phyloP scores from a whole-genome alignment of 768 basidiomycete genomes.

The Trametes punicea region DNA sequence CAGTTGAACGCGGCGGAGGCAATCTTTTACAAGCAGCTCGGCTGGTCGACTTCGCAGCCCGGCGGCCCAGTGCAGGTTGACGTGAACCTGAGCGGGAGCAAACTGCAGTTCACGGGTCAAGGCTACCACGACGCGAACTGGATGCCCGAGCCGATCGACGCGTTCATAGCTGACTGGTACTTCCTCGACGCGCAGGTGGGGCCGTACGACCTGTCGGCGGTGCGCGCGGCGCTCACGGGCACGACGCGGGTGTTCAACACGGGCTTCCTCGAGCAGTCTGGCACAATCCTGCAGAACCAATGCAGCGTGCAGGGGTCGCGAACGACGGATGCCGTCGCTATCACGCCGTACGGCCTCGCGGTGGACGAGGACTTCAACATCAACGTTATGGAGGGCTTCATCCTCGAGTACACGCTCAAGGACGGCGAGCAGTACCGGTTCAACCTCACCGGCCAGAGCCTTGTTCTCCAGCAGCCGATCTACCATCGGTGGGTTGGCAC shows the following conservation, averaged over 20 bases:
- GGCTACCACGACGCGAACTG: slow-evolving; percentile 29
- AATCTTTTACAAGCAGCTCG: slow-evolving; percentile 24
- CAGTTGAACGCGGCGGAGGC: slow-evolving; percentile 18
- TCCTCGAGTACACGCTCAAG: slow-evolving; percentile 22
- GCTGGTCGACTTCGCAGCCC: slow-evolving; percentile 25
- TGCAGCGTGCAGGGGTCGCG: slow-evolving; percentile 23
- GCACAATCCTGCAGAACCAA: slow-evolving; percentile 27
- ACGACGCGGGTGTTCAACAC: slow-evolving; percentile 22
- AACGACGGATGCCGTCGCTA: slow-evolving; percentile 15
- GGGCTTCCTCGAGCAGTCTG: slow-evolving; percentile 24
- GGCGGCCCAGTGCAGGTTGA: slow-evolving; percentile 21
- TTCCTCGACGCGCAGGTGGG: slow-evolving; percentile 24
- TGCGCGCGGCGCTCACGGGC: slow-evolving; percentile 16
- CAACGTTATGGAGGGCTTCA: slow-evolving; percentile 22
- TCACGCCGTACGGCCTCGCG: slow-evolving; percentile 21
- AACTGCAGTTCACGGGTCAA: slow-evolving; percentile 20
- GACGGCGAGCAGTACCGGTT: slow-evolving; percentile 24
- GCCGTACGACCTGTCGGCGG: slow-evolving; percentile 23
- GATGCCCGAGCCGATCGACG: slow-evolving; percentile 23
- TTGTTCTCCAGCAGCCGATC: slow-evolving; percentile 20
- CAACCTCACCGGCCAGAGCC: slow-evolving; percentile 19
- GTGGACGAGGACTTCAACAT: slow-evolving; percentile 13
- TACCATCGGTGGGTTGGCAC: slow-evolving; percentile 28
- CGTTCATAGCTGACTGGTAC: slow-evolving; percentile 23
- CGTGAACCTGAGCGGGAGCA: slow-evolving; percentile 20